phyloP scores from a whole-genome alignment of 768 basidiomycete genomes.

The Aureoboletus auriporus region DNA sequence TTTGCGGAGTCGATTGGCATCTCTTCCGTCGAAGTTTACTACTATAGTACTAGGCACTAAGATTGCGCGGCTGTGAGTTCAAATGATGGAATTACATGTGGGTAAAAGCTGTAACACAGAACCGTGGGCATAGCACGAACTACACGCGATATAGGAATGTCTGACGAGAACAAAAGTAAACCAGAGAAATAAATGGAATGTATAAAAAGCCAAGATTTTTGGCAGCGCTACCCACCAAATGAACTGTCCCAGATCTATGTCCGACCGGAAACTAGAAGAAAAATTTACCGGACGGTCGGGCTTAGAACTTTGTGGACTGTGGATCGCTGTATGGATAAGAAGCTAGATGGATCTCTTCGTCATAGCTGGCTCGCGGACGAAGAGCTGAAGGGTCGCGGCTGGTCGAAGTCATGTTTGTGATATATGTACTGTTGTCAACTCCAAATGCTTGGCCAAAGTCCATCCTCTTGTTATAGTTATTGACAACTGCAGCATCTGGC shows the following conservation, averaged over 20 bases:
- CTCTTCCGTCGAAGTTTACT: too few species aligned
- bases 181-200: background rate
- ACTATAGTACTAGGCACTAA: too few species aligned
- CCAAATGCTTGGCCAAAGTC: slow-evolving; percentile 41
- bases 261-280: background rate
- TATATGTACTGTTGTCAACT: slow-evolving; percentile 21
- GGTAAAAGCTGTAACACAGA: too few species aligned
- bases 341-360: slow-evolving; percentile 39
- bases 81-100: too few species aligned
- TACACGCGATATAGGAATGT: too few species aligned
- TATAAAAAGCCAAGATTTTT: background rate
- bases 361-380: slow-evolving; percentile 30
- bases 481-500: slow-evolving; percentile 15
- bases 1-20: too few species aligned
- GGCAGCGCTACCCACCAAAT: background rate
- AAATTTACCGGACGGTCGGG: slow-evolving; percentile 4
- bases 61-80: too few species aligned
- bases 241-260: background rate
- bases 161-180: background rate
- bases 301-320: slow-evolving; percentile 2
- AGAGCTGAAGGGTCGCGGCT: slow-evolving; percentile 6
- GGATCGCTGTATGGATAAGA: slow-evolving; percentile 29
- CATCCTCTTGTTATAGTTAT: slow-evolving; percentile 25
- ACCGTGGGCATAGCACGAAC: too few species aligned
- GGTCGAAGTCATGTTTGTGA: slow-evolving; percentile 4